Evolutionary conservation across 768 basidiomycete genomes (phyloP), one percentile per base, ranked within the genome.

Genomic region (Russula sp.): DNA sequence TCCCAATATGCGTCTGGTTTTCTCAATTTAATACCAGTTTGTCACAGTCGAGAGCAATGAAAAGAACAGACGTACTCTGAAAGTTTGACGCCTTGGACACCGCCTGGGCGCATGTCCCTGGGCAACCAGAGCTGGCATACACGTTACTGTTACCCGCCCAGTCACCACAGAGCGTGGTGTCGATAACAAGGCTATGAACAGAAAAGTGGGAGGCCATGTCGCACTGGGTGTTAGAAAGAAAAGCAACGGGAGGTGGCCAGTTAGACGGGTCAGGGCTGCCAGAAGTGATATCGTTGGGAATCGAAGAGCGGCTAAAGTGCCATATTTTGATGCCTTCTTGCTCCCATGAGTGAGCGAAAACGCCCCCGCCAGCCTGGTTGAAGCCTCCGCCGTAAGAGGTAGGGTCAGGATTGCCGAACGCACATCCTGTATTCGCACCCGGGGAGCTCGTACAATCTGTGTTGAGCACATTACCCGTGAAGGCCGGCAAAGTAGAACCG

Each of bases 131-230:
- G 26, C 2, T 26, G 14, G 58, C 59, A 54, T 56, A 61, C 40
- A 20, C 44, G n/a, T n/a, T n/a, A n/a, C n/a, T n/a, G 34, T 42
- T 22, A 28, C n/a, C 28, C 7, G 67, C 56, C 59, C 59, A 67
- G 58, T 40, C 59, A 26, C 64, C 67, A 50, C 63, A 34, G 22
- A 67, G 50, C 40, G 59, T 32, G 13, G 34, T 65, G 63, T 67
- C 52, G 30, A 67, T 22, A 10, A 61, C 32, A 13, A 67, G 55
- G 3, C 16, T 30, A 3, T 67, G 66, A 32, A 54, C 36, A 13
- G 26, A 5, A 14, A 65, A 48, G 16, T 67, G 44, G 9, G 42
- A 22, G 5, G 14, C 11, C 11, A 61, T 8, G 34, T 67, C 36
- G 56, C 66, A 67, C 8, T 9, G 14, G 2, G 3, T 3, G 24